phyloP scores from a whole-genome alignment of 768 basidiomycete genomes.

The Suillus clintonianus region DNA sequence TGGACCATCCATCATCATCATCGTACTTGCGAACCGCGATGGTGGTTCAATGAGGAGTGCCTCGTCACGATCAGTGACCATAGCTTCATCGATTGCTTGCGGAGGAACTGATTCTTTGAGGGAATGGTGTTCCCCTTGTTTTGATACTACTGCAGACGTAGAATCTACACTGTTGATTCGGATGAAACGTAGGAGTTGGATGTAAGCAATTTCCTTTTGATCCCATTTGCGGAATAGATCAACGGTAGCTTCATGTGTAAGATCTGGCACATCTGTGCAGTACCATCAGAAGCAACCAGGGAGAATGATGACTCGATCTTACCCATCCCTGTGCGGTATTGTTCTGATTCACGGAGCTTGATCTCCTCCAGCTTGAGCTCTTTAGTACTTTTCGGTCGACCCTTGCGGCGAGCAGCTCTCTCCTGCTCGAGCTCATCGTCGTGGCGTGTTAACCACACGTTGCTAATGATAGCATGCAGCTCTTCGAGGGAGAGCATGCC shows the following conservation, averaged over 20 bases:
- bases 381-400: slow-evolving; percentile 71
- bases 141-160: slow-evolving; percentile 49
- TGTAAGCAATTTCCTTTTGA: slow-evolving; percentile 69
- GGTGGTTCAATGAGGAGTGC: slow-evolving; percentile 29
- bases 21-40: slow-evolving; percentile 39
- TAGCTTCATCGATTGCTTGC: slow-evolving; percentile 20
- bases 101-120: slow-evolving; percentile 20
- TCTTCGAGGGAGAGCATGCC: slow-evolving; percentile 60
- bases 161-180: slow-evolving; percentile 66
- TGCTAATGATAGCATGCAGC: slow-evolving; percentile 62
- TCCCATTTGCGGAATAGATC: slow-evolving; percentile 79
- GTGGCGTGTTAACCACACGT: slow-evolving; percentile 74
- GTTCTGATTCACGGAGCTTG: slow-evolving; percentile 67
- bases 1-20: slow-evolving; percentile 38
- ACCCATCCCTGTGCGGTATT: slow-evolving; percentile 84
- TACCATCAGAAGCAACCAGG: slow-evolving; percentile 2
- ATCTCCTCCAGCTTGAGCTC: slow-evolving; percentile 70
- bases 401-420: slow-evolving; percentile 61
- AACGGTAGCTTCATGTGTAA: slow-evolving; percentile 72
- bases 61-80: slow-evolving; percentile 30
- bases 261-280: slow-evolving; percentile 70
- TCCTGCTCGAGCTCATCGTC: slow-evolving; percentile 68
- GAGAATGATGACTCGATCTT: slow-evolving; percentile 23
- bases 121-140: slow-evolving; percentile 57
- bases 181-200: slow-evolving; percentile 73